These are phyloP conservation scores for Cryphonectria parasitica DNA, from an alignment of 2,329 filamentous ascomycete species.

Conservation along the genomic window DNA sequence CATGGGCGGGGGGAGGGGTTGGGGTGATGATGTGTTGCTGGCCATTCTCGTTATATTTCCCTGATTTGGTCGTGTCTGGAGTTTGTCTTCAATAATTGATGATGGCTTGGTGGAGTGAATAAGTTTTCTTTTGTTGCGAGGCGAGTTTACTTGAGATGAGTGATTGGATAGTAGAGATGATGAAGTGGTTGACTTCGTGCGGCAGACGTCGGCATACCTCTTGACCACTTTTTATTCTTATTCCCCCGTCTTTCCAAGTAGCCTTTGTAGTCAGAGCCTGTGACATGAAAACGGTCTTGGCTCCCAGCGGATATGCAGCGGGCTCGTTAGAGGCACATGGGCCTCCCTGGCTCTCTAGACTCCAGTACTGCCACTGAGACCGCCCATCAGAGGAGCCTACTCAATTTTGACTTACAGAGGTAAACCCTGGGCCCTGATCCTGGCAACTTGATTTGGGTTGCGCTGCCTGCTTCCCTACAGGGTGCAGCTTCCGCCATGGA, in stretches of 20 bases:
- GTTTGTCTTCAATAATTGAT: neutral
- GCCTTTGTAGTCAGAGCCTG: slow-evolving; percentile 2
- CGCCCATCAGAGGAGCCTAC: too few species aligned
- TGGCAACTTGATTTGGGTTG: neutral
- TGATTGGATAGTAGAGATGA: neutral
- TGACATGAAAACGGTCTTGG: neutral
- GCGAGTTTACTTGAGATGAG: neutral
- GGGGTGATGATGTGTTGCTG: slow-evolving; percentile 15
- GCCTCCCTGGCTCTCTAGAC: too few species aligned
- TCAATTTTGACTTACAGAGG: neutral
- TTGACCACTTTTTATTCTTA: neutral
- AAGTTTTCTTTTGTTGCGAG: neutral
- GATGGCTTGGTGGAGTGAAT: too few species aligned
- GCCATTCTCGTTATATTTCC: slow-evolving; percentile 6
- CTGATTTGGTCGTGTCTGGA: neutral
- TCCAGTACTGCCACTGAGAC: too few species aligned
- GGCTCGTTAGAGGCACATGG: neutral
- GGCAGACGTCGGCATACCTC: slow-evolving; percentile 9
- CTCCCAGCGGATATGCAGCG: neutral
- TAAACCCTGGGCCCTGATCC: neutral
- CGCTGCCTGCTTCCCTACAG: neutral
- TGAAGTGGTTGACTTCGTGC: neutral
- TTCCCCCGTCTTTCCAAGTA: too few species aligned
- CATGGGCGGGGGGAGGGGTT: slow-evolving; percentile 31
- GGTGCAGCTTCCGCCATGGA: slow-evolving; percentile 3